phyloP scores from a whole-genome alignment of 441 rosid genomes.

The California macrophylla region DNA sequence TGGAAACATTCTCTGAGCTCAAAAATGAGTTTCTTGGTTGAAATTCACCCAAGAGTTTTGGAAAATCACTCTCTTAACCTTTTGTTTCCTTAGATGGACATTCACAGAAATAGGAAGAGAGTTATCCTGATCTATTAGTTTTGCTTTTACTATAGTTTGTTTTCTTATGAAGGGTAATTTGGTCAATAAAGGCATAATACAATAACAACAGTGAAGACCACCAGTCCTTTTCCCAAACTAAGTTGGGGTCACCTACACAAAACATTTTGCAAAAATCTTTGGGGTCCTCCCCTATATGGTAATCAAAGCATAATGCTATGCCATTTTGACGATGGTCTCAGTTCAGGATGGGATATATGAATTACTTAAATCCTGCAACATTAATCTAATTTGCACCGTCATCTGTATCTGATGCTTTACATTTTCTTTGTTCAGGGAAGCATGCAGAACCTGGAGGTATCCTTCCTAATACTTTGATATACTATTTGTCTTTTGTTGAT shows the following conservation, averaged over 20 bases:
- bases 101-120: not conserved
- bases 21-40: not conserved
- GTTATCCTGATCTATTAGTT: not conserved
- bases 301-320: not conserved
- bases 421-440: conserved; percentile 63
- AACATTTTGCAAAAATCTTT: not conserved
- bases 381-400: not conserved
- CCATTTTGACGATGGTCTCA: not conserved
- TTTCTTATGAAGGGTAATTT: not conserved
- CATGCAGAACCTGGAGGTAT: conserved; percentile 81
- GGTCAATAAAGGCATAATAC: not conserved
- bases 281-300: not conserved
- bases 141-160: not conserved
- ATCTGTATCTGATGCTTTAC: conserved; percentile 16
- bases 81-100: not conserved
- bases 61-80: not conserved
- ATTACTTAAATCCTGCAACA: not conserved
- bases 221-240: not conserved
- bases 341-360: not conserved
- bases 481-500: not conserved
- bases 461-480: conserved; percentile 14
- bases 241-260: not conserved
- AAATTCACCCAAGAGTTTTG: too few species aligned
- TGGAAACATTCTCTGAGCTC: not conserved
- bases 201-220: not conserved